Base-by-base conservation (phyloP, 371 early-diverging fungal genomes). In the Apophysomyces trapeziformis region DNA sequence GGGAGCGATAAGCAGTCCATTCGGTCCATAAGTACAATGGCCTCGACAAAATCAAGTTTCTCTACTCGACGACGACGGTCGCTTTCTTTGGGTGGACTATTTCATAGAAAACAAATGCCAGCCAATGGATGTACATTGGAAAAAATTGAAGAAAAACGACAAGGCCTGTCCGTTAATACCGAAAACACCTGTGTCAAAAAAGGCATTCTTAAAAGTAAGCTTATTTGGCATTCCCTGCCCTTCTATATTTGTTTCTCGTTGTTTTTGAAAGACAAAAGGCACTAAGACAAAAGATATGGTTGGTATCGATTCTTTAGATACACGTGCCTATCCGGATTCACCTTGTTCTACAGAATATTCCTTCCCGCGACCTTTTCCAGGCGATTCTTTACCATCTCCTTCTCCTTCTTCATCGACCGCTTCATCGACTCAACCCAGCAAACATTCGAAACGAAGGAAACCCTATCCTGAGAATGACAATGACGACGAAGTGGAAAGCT, bases 21-120 rank as follows among this genome's bases (percentile, higher is more conserved):
- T 26, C 60, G 7, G 21, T 50, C n/a, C 7, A 37, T 63, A 57
- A 21, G 45, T n/a, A 59, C 50, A 43, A 44, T 54, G 8, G 44
- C 47, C 14, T 57, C 62, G n/a, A 60, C 58, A 45, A 69, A 38
- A 44, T 38, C 37, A 66, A 67, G 36, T 64, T 68, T 11, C 16
- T 50, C 35, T 60, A 12, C 74, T 35, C 76, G 80, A 57, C 72
- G 83, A 45, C 63, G 83, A 57, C 79, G 79, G 0, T 71, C 79
- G 50, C 79, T 78, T 26, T 74, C 79, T 2, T 61, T 82, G 2
- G 72, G 74, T 26, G 67, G 63, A 46, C 50, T 78, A 16, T 78
- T 78, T 63, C 78, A 72, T 54, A 72, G 62, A 60, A 46, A 38
- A 18, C 64, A 68, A 65, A 60, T 54, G 35, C 63, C 32, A 26